phyloP scores from a whole-genome alignment of 2,329 filamentous ascomycete species.

The Coniochaeta sp. region DNA sequence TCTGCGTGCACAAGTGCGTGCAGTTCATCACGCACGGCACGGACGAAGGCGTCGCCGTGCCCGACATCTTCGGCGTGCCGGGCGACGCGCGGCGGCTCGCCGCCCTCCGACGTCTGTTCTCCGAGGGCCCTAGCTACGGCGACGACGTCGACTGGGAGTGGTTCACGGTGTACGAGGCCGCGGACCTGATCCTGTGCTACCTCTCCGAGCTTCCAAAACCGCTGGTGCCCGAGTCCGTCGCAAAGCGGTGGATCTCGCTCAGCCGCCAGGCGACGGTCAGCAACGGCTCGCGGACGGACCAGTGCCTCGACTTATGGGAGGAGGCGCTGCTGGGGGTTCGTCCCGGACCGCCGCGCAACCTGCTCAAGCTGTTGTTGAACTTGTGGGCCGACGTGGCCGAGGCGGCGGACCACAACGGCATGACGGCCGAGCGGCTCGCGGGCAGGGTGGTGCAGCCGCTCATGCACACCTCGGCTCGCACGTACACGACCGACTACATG shows the following conservation, averaged over 20 bases:
- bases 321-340: conserved; percentile 32
- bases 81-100: conserved; percentile 24
- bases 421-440: conserved; percentile 35
- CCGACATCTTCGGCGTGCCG: conserved; percentile 29
- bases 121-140: conserved; percentile 27
- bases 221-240: conserved; percentile 28
- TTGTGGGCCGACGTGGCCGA: conserved; percentile 34
- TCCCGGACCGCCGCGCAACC: conserved; percentile 24
- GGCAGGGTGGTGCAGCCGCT: conserved; percentile 29
- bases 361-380: conserved; percentile 35
- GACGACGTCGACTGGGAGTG: conserved; percentile 26
- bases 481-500: conserved; percentile 30
- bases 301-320: conserved; percentile 39
- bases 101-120: conserved; percentile 29
- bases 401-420: conserved; percentile 29
- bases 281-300: conserved; percentile 26
- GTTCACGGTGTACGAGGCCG: conserved; percentile 32
- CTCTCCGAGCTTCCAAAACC: conserved; percentile 31
- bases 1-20: conserved; percentile 32
- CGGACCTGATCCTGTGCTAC: conserved; percentile 30
- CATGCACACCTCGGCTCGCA: conserved; percentile 26
- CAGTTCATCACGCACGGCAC: conserved; percentile 21
- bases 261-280: conserved; percentile 29
- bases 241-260: conserved; percentile 31
- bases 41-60: conserved; percentile 23